Conservation (phyloP, 2,329 filamentous ascomycete species). For the Aspergillus hiratsukae region DNA sequence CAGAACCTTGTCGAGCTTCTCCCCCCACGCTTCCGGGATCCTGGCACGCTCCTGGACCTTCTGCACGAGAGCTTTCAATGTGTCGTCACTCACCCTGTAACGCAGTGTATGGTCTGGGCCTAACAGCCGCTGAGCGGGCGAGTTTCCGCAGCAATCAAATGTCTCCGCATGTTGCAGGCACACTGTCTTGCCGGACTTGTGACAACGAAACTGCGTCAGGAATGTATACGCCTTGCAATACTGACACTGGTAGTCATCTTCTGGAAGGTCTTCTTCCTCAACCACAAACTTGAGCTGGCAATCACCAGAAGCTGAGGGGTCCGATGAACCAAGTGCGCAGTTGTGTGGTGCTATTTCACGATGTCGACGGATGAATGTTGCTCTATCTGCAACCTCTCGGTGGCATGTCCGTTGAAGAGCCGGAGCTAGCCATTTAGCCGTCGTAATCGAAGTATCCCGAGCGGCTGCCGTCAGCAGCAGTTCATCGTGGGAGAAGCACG, state of each 20-base stretch:
- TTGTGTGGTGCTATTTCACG: conserved; percentile 51
- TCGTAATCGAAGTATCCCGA: conserved; percentile 75
- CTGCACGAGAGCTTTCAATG: conserved; percentile 60
- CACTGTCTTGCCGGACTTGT: conserved; percentile 72
- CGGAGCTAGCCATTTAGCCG: conserved; percentile 89
- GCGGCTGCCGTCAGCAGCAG: conserved; percentile 85
- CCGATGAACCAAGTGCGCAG: conserved; percentile 50
- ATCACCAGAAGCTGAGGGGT: conserved; percentile 39
- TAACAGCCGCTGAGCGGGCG: conserved; percentile 62
- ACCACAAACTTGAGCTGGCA: conserved; percentile 61
- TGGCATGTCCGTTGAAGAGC: conserved; percentile 74
- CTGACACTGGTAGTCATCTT: conserved; percentile 88
- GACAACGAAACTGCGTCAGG: conserved; percentile 83
- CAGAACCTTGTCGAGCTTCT: conserved; percentile 80
- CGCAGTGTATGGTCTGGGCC: conserved; percentile 69
- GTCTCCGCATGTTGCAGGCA: conserved; percentile 78
- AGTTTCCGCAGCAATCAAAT: conserved; percentile 72
- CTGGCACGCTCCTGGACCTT: conserved; percentile 83
- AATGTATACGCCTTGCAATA: conserved; percentile 93
- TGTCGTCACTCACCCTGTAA: conserved; percentile 71
- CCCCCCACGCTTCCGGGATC: conserved; percentile 81
- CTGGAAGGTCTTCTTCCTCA: conserved; percentile 70
- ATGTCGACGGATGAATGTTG: conserved; percentile 65
- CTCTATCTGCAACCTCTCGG: conserved; percentile 66
- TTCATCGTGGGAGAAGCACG: conserved; percentile 97